phyloP scores from a whole-genome alignment of 306 rosid genomes.

The Herpetospermum pedunculosum region DNA sequence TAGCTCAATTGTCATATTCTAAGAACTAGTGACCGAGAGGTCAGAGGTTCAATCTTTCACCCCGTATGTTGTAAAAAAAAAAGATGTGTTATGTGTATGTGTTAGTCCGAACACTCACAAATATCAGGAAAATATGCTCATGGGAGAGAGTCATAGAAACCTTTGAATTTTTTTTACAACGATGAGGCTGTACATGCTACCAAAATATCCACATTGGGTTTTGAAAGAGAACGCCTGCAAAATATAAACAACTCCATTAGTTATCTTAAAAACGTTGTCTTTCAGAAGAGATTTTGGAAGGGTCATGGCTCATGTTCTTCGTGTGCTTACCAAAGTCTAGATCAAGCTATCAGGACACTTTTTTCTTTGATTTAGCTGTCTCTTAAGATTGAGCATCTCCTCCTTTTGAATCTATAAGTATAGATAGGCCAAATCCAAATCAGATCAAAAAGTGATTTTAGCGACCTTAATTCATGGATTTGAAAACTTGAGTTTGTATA shows the following conservation, averaged over 20 bases:
- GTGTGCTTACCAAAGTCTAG: not conserved
- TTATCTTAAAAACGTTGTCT: not conserved
- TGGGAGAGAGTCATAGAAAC: not conserved
- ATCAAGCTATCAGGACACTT: not conserved
- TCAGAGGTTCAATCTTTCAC: too few relatives aligned
- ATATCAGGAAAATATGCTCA: not conserved
- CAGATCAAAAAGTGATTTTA: not conserved
- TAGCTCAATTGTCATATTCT: too few relatives aligned
- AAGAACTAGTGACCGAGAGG: too few relatives aligned
- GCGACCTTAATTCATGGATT: too few relatives aligned
- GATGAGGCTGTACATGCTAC: not conserved
- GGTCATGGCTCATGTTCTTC: not conserved
- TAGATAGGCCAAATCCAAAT: not conserved
- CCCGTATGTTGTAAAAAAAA: too few relatives aligned
- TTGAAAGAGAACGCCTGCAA: not conserved
- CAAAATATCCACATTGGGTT: not conserved
- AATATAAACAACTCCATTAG: not conserved
- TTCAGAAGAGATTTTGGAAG: not conserved
- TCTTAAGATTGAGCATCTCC: not conserved
- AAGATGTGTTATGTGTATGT: too few relatives aligned
- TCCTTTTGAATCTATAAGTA: not conserved
- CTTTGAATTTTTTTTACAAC: not conserved
- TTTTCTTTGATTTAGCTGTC: not conserved
- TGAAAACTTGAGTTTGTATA: too few relatives aligned
- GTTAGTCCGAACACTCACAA: too few relatives aligned